Evolutionary conservation across 2,329 filamentous ascomycete species (phyloP), one percentile per base, ranked within the genome.

Genomic region (Penicillium sp.): DNA sequence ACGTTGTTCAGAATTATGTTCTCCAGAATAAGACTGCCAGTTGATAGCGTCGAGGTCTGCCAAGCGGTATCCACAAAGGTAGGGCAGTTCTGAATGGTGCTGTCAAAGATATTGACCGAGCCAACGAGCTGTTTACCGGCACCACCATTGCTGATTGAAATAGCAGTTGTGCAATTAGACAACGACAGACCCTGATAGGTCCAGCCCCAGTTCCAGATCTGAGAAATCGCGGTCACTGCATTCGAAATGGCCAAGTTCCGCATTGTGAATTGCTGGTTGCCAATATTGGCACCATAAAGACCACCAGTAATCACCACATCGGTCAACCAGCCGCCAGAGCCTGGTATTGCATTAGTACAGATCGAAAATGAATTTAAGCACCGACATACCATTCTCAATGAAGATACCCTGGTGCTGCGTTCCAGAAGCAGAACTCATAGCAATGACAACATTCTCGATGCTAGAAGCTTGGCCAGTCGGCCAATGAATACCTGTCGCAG

Each of bases 251-350:
- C 78, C 31, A 87, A 62, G 60, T 84, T 83, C 10, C 80, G 78
- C 57, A 81, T 83, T 0, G 84, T 87, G 62, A 83, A 84, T 62
- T 89, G 87, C 73, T 90, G 87, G 58, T 81, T 86, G 27, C 86
- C 86, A 57, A 86, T 73, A 65, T 83, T 82, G 47, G 79, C 81
- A 46, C 86, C 85, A 54, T 84, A 79, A 9, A 77, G 75, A 29
- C 87, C 87, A 50, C 86, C 86, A 43, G 80, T 81, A 73, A 88
- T 87, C 45, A 75, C 75, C 6, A 86, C 70, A 61, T 87, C 85
- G 40, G 76, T 79, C 69, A 87, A 78, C 68, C 84, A 86, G 33
- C 84, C 84, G 56, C 82, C 84, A 50, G 82, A 85, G 31, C 79
- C 73, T 72, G 15, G 3, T 27, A 23, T 19, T 16, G 13, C 6